phyloP scores from a whole-genome alignment of 2,329 filamentous ascomycete genomes.

The Claviceps spartinae region DNA sequence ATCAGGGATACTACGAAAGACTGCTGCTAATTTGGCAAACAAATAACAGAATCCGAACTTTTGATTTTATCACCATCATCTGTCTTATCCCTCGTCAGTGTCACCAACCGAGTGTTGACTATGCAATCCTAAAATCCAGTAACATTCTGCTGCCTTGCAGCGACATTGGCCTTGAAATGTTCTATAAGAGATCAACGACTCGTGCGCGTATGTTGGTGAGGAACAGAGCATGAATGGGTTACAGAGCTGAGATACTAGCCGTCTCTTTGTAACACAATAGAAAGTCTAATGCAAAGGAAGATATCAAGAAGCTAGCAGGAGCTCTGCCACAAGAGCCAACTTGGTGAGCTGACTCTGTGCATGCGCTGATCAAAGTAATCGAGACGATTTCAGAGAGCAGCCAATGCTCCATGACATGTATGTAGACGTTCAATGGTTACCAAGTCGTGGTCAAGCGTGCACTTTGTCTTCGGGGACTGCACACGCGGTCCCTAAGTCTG shows the following conservation, averaged over 20 bases:
- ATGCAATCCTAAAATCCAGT: background rate
- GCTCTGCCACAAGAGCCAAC: background rate
- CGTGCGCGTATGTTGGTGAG: background rate
- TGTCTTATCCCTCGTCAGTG: background rate
- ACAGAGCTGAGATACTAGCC: background rate
- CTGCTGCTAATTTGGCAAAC: background rate
- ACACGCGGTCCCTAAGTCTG: background rate
- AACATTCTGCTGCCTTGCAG: background rate
- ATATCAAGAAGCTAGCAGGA: background rate
- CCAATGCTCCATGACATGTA: background rate
- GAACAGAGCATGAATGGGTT: background rate
- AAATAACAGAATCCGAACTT: background rate
- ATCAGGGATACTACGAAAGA: background rate
- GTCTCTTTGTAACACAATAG: background rate
- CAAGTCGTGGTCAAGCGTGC: background rate
- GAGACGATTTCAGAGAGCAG: background rate
- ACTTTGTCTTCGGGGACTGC: background rate
- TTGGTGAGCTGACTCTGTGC: background rate
- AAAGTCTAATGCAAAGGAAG: background rate
- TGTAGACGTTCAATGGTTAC: background rate
- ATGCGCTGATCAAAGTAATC: background rate
- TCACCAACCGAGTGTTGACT: background rate
- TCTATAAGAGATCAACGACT: background rate
- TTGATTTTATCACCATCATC: background rate
- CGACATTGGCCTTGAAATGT: background rate